Conservation (phyloP, 2,329 filamentous ascomycete species). For the Curvularia lunata region DNA sequence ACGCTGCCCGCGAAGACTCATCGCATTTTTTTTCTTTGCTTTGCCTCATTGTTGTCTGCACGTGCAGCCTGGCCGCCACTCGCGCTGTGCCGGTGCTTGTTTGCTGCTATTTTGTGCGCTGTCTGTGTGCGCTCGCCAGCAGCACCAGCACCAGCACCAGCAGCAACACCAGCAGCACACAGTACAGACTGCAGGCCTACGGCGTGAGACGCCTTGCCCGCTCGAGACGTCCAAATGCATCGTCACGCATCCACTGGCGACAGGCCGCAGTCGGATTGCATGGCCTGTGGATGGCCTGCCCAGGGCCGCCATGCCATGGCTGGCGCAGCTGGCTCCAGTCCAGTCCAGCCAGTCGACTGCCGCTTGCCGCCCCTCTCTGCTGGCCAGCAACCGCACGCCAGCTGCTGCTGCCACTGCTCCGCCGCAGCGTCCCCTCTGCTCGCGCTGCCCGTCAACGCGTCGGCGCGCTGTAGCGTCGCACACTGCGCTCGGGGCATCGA, state of each 20-base stretch:
- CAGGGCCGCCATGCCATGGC: constrained; percentile 24
- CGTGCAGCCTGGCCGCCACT: not conserved
- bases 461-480: too few species aligned
- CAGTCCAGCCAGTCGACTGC: constrained; percentile 8
- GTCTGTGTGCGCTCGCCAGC: not conserved
- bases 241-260: constrained; percentile 16
- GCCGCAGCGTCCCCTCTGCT: constrained; percentile 33
- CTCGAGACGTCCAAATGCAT: not conserved
- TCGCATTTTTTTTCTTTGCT: constrained; percentile 18
- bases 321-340: constrained; percentile 27
- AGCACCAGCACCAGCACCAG: too few species aligned
- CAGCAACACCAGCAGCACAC: too few species aligned
- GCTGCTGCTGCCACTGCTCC: too few species aligned
- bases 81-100: not conserved
- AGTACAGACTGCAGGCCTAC: too few species aligned
- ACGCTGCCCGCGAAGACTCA: constrained; percentile 24
- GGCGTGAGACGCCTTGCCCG: constrained; percentile 25
- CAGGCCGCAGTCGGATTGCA: not conserved
- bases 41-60: constrained; percentile 3
- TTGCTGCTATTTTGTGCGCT: not conserved
- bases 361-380: constrained; percentile 1
- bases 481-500: too few species aligned
- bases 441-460: not conserved
- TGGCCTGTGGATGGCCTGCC: constrained; percentile 14
- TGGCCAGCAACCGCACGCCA: too few species aligned